A percentile compares a stretch with the other conserved stretches of the same genome.
These are phyloP conservation scores for Neofusicoccum sp. DNA, from an alignment of 2,329 filamentous ascomycete genomes.

Conservation along the genomic window DNA sequence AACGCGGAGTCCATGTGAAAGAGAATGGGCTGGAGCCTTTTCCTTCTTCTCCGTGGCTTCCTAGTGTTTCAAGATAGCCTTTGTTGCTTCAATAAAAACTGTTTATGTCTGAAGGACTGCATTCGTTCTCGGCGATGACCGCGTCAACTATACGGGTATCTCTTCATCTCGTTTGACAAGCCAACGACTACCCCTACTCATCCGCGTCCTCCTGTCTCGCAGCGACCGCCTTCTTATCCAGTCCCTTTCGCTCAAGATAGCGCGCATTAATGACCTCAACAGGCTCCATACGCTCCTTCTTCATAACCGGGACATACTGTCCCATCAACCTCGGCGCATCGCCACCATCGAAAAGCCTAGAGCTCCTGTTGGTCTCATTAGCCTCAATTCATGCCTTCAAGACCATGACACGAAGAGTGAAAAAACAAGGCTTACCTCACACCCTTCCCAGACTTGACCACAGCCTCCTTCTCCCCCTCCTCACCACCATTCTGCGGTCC, in stretches of 20 bases:
- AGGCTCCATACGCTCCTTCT: slow-evolving; percentile 55
- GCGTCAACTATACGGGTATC: background rate
- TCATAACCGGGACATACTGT: slow-evolving; percentile 56
- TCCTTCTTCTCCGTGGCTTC: background rate
- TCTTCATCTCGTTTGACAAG: background rate
- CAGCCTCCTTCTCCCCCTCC: slow-evolving; percentile 12
- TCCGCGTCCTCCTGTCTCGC: background rate
- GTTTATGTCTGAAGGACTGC: no score
- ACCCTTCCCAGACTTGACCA: background rate
- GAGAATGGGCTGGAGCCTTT: background rate
- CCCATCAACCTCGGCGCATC: slow-evolving; percentile 55
- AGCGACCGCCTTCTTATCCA: slow-evolving; percentile 22
- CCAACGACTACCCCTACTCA: background rate
- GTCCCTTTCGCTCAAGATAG: slow-evolving; percentile 54
- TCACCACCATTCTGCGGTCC: slow-evolving; percentile 26
- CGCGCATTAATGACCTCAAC: slow-evolving; percentile 63
- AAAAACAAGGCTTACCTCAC: background rate
- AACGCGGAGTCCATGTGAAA: background rate
- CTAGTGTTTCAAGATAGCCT: background rate
- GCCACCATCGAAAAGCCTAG: slow-evolving; percentile 59
- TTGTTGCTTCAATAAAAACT: background rate
- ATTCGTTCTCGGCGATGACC: no score
- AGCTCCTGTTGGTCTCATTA: slow-evolving; percentile 42
- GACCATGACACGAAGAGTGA: background rate
- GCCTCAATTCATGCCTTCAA: no score